Percentiles rank a stretch among this genome's conserved stretches.
phyloP scores from a whole-genome alignment of 441 rosid species.

The Euphorbia schlechtendalii region DNA sequence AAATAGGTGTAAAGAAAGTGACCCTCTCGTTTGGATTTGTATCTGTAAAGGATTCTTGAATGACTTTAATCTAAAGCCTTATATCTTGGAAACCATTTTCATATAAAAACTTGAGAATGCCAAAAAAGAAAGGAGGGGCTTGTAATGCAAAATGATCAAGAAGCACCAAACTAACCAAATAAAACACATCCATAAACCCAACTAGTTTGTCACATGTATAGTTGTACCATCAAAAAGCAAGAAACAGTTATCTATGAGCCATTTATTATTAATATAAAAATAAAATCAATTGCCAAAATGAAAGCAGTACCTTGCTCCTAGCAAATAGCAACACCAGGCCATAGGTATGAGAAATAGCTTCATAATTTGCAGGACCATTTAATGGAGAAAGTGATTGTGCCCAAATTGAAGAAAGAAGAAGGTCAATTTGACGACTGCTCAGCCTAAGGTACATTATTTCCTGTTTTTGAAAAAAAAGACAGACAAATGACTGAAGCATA shows the following conservation, averaged over 20 bases:
- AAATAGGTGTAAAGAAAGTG: no score
- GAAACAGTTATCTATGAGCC: neutral
- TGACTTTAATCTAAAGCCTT: no score
- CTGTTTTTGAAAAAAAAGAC: slow-evolving; percentile 8
- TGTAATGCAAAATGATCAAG: no score
- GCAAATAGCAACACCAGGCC: slow-evolving; percentile 71
- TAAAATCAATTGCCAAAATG: slow-evolving; percentile 1
- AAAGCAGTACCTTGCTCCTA: slow-evolving; percentile 57
- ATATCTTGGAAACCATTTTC: no score
- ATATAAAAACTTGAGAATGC: no score
- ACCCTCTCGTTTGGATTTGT: no score
- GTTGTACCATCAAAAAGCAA: no score
- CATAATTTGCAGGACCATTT: slow-evolving; percentile 76
- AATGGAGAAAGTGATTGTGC: slow-evolving; percentile 77
- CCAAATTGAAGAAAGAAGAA: slow-evolving; percentile 85
- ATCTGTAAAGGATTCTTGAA: no score
- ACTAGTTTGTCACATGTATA: no score
- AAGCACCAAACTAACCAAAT: no score
- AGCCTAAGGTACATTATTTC: slow-evolving; percentile 68
- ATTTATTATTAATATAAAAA: neutral
- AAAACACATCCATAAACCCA: no score
- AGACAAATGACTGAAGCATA: slow-evolving; percentile 12
- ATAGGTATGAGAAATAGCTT: slow-evolving; percentile 88
- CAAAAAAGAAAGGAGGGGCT: no score
- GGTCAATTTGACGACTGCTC: slow-evolving; percentile 84